Percentiles rank a stretch among this genome's conserved stretches.
phyloP scores from a whole-genome alignment of 345 rosid genomes.

The Acer saccharum region DNA sequence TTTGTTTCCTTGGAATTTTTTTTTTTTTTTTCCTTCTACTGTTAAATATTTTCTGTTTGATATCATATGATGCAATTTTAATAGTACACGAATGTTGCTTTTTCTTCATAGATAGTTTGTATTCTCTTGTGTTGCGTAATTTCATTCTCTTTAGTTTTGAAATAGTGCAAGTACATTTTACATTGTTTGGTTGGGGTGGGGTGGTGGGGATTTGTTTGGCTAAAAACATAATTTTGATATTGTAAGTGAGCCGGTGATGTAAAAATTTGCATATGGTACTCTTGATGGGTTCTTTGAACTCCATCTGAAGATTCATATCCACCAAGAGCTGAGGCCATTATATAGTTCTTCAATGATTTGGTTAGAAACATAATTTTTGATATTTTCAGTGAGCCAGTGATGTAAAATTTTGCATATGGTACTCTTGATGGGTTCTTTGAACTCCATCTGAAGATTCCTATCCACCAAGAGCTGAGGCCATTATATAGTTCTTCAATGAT shows the following conservation, averaged over 20 bases:
- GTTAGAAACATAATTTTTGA: not conserved
- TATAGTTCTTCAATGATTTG: not conserved
- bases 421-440: conserved; percentile 12
- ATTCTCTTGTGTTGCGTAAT: not conserved
- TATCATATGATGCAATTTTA: not conserved
- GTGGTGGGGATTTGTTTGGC: no score
- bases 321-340: conserved; percentile 3
- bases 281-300: conserved; percentile 2
- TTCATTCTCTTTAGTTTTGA: no score
- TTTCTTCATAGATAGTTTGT: no score
- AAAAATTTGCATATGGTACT: conserved; percentile 14
- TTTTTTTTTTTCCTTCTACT: not conserved
- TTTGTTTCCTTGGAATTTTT: not conserved
- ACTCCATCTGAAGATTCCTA: conserved; percentile 3
- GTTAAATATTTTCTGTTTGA: not conserved
- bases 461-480: conserved; percentile 10
- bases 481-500: not conserved
- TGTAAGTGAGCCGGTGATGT: not conserved
- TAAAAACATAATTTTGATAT: no score
- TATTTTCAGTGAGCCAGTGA: not conserved
- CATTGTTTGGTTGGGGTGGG: no score
- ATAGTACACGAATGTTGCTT: no score
- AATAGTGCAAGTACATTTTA: no score
- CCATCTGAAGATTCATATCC: conserved; percentile 7
- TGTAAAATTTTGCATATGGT: conserved; percentile 15